phyloP scores from a whole-genome alignment of 1,284 basidiomycete species.

The Cryptococcus deneoformans region DNA sequence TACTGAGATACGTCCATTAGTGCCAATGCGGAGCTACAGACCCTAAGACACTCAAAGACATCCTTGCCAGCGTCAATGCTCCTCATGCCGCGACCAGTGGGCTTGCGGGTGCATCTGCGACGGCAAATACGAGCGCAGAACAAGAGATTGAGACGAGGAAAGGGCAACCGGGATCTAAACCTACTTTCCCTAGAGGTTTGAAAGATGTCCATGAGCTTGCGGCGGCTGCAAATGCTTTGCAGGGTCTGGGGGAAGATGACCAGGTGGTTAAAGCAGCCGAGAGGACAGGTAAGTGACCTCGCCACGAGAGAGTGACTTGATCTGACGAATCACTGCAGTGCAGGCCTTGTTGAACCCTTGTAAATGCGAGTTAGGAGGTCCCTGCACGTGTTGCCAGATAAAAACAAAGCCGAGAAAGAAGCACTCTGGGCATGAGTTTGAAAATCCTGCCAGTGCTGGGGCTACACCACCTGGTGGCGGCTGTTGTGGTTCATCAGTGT shows the following conservation, averaged over 20 bases:
- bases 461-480: not conserved
- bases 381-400: constrained; percentile 58
- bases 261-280: constrained; percentile 29
- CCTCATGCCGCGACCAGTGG: not conserved
- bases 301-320: constrained; percentile 30
- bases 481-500: constrained; percentile 3
- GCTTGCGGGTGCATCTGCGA: not conserved
- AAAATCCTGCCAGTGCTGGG: not conserved
- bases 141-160: constrained; percentile 33
- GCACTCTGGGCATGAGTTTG: not conserved
- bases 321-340: constrained; percentile 19
- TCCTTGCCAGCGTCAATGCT: not conserved
- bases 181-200: constrained; percentile 49
- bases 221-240: constrained; percentile 44
- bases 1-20: constrained; percentile 24
- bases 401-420: constrained; percentile 8
- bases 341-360: constrained; percentile 47
- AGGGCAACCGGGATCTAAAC: constrained; percentile 38
- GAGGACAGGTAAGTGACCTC: constrained; percentile 38
- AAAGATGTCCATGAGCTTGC: constrained; percentile 49
- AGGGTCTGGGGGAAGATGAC: constrained; percentile 28
- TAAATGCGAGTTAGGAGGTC: constrained; percentile 50
- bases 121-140: not conserved
- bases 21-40: constrained; percentile 50
- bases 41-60: constrained; percentile 3